Conservation (phyloP, 257 asterid species). For the Solanum pennellii region DNA sequence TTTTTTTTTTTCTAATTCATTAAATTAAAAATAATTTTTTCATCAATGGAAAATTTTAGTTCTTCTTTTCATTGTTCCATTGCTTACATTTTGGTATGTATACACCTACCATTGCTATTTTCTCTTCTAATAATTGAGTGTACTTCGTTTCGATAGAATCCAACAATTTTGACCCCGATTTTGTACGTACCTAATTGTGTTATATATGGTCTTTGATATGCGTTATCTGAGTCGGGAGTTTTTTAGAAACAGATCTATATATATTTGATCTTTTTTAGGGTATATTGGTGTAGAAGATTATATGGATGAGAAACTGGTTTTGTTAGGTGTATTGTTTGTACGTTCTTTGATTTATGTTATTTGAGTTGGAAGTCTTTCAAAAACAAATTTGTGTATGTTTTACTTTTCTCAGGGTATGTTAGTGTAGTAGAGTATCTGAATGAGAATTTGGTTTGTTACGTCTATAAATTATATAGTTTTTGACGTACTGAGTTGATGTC, state of each 20-base stretch:
- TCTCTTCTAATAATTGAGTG: no score
- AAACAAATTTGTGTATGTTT: background rate
- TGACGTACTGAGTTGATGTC: no score
- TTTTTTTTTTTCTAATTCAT: no score
- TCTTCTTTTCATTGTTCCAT: background rate
- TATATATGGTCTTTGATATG: background rate
- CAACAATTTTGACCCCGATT: accelerated
- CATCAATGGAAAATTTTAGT: background rate
- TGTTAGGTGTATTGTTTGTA: background rate
- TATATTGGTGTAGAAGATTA: background rate
- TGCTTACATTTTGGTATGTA: background rate
- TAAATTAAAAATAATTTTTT: no score
- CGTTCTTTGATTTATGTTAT: background rate
- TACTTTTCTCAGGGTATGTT: background rate
- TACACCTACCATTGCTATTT: background rate
- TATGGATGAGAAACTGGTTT: background rate
- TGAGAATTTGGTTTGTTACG: background rate
- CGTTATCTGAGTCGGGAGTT: no score
- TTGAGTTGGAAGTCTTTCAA: background rate
- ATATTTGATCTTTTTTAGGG: background rate
- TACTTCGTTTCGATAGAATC: no score
- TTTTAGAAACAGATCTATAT: no score
- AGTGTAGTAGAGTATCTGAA: background rate
- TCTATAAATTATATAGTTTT: no score
- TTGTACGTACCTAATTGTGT: accelerated